Base-by-base conservation (phyloP, 257 asterid species). In the Lycium barbarum region DNA sequence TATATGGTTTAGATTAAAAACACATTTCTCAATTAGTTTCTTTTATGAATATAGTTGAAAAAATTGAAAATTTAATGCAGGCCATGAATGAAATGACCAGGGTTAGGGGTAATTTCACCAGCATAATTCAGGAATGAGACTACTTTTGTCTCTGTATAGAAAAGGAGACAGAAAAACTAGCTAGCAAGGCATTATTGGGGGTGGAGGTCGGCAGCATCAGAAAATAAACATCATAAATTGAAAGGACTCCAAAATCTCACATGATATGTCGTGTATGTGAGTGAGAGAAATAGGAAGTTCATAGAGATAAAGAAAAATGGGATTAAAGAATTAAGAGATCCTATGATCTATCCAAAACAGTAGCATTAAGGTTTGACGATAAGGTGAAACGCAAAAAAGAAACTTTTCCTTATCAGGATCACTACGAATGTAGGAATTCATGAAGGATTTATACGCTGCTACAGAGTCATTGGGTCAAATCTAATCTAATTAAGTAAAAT, bases 201-300 rank as follows among this genome's bases (percentile, higher is more conserved):
- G 59, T 76, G 87, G 85, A 67, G 84, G 71, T 33, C 81, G 55
- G 78, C 83, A 74, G 55, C 88, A 85, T 88, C 82, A 80, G n/a
- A 81, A 85, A 65, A 58, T 14, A 81, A 63, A 66, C 63, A 80
- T 66, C 63, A 80, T 66, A 85, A 58, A 85, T 83, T 61, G 84
- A 83, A 80, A 88, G 83, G 58, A 74, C 74, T 63, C 82, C 80
- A 76, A 81, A 87, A 84, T 73, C 68, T 66, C 89, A 87, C 89
- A 87, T 87, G 87, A 83, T 43, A 22, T 87, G 87, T 87, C 83
- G 85, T 80, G 83, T 54, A 58, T 57, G 84, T 26, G 81, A 73
- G 22, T 38, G 9, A 71, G 51, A 59, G 43, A 18, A 17, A 79
- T 66, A 65, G 40, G 9, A 53, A 14, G 2, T 76, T 76, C 59